Conservation (phyloP, 768 basidiomycete species). For the Lactarius hatsudake region DNA sequence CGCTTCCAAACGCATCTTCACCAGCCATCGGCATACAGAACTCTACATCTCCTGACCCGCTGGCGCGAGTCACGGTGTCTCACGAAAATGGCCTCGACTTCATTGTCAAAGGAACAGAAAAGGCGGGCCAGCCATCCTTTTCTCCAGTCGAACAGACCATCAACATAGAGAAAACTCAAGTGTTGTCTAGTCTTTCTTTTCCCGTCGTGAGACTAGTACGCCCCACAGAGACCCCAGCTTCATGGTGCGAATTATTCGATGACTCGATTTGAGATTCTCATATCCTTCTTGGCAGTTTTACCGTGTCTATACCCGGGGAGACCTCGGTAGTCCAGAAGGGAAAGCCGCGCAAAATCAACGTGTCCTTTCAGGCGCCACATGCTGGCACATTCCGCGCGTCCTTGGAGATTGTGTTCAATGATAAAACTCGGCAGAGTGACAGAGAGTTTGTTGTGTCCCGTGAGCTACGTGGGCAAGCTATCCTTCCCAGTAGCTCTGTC, state of each 20-base stretch:
- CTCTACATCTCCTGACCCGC: background rate
- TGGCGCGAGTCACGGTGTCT: constrained; percentile 6
- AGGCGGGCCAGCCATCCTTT: background rate
- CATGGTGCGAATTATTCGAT: constrained; percentile 4
- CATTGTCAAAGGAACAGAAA: background rate
- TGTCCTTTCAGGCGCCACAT: constrained; percentile 9
- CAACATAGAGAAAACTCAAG: background rate
- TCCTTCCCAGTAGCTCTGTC: background rate
- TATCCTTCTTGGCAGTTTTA: constrained; percentile 2
- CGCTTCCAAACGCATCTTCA: background rate
- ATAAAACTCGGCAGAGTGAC: background rate
- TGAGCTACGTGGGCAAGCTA: constrained; percentile 3
- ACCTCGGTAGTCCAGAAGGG: background rate
- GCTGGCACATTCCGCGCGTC: constrained; percentile 3
- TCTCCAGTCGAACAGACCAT: background rate
- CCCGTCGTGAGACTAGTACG: background rate
- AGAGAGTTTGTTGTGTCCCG: constrained; percentile 9
- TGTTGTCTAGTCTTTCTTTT: background rate
- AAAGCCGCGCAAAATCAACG: background rate
- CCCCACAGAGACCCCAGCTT: background rate
- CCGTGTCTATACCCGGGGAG: background rate
- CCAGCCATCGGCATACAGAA: background rate
- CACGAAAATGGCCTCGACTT: constrained; percentile 17
- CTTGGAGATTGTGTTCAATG: constrained; percentile 7
- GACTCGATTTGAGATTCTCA: background rate